Evolutionary conservation across 495 filamentous ascomycete species (phyloP).

Genomic region (Penicillium cosmopolitanum): DNA sequence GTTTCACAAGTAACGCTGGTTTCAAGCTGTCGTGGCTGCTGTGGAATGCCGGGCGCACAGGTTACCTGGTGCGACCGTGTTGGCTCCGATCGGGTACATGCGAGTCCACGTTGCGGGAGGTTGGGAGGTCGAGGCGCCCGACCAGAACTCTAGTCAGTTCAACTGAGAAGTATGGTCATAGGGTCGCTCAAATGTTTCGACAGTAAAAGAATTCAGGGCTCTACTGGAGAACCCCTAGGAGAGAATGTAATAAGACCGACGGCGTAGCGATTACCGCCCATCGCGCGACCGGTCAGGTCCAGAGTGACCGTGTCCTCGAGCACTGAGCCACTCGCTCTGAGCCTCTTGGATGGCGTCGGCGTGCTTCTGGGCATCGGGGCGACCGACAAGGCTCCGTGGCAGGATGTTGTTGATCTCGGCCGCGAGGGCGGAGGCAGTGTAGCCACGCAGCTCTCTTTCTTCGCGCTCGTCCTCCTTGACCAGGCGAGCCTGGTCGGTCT

Average conservation of each 20-base stretch:
- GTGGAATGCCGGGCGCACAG: background rate
- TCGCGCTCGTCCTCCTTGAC: slow-evolving; percentile 90
- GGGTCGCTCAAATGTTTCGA: slow-evolving; percentile 20
- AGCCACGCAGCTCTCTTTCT: slow-evolving; percentile 78
- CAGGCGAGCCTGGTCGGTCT: slow-evolving; percentile 77
- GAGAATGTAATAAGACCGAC: background rate
- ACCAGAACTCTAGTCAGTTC: slow-evolving; percentile 15
- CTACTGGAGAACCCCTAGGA: slow-evolving; percentile 5
- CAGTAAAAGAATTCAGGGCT: slow-evolving; percentile 9
- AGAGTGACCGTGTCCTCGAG: slow-evolving; percentile 51
- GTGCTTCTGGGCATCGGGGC: slow-evolving; percentile 46
- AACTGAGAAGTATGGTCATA: slow-evolving; percentile 8
- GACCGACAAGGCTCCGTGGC: slow-evolving; percentile 38
- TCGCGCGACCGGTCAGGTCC: slow-evolving; percentile 43
- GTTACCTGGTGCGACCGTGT: slow-evolving; percentile 20
- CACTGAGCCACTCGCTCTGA: slow-evolving; percentile 65
- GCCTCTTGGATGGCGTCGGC: slow-evolving; percentile 60
- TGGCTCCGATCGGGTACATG: slow-evolving; percentile 16
- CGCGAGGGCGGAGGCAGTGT: slow-evolving; percentile 73
- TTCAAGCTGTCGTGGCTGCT: slow-evolving; percentile 1
- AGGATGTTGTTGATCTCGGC: slow-evolving; percentile 59
- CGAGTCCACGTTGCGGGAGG: slow-evolving; percentile 10
- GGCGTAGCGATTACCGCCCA: slow-evolving; percentile 34
- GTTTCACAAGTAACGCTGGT: slow-evolving; percentile 11
- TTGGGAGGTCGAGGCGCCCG: slow-evolving; percentile 15